Evolutionary conservation across 2,329 filamentous ascomycete species (phyloP), one percentile per base, ranked within the genome.

Genomic region (Penicillium capsulatum): DNA sequence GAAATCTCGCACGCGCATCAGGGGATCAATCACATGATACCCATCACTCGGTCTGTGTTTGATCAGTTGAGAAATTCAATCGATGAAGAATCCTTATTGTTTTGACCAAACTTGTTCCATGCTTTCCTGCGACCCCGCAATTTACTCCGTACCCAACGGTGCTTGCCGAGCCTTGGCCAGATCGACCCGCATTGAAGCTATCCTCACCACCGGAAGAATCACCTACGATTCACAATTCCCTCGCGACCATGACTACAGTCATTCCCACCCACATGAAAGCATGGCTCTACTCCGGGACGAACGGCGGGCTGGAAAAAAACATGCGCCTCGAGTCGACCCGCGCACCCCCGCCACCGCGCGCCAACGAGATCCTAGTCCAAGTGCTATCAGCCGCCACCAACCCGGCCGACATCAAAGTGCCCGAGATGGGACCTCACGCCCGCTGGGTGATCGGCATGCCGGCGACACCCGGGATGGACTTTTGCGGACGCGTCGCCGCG

Each of bases 361-460:
- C 62, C 60, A 55, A 70, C 26, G 68, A 78, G 45, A 55, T 81
- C 31, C 69, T 83, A 10, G 64, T 84, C 34, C 64, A 74, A 45
- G 74, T 84, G 6, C 60, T 74, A 41, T 65, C 70, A 40, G 68
- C 70, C 17, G 64, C 73, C 16, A 56, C 83, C 47, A 84, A 84
- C 55, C 80, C 80, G 0, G 75, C 75, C 17, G 82, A 85, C 68
- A 76, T 80, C 70, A 84, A 84, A 59, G 48, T 77, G 2, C 68
- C 76, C 7, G 79, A 83, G 53, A 61, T 72, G 17, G 60, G 70
- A 0, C 15, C 71, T 2, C 39, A 75, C 4, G 58, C 59, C 2
- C 63, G 66, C 3, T 45, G 68, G 15, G 26, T 69, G 1, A 58
- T 74, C 33, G 53, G 60, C 16, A 59, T 57, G 4, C 70, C 72